Percentiles rank a stretch among this genome's conserved stretches.
Evolutionary conservation across 2,329 filamentous ascomycete species (phyloP).

Genomic region (Nectriaceae sp.): DNA sequence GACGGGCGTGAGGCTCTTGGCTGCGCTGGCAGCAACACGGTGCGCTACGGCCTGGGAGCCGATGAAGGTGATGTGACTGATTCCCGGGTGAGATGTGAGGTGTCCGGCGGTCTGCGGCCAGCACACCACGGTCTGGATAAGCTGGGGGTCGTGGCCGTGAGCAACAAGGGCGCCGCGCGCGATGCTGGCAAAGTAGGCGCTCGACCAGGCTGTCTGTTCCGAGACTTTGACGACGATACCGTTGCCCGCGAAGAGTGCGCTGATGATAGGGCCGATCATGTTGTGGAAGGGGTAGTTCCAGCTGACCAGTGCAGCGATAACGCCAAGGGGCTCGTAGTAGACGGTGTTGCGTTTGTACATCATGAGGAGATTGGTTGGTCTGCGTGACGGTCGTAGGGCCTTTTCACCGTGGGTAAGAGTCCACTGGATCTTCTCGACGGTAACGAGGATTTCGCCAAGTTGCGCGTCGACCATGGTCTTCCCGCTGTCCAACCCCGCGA

Average conservation of each 20-base stretch:
- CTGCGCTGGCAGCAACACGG: conserved; percentile 82
- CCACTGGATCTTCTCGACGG: conserved; percentile 92
- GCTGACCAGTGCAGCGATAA: conserved; percentile 88
- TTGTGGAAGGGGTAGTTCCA: conserved; percentile 99
- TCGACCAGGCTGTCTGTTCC: conserved; percentile 94
- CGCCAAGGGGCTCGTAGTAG: conserved; percentile 86
- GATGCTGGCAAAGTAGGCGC: conserved; percentile 77
- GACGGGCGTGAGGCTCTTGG: conserved; percentile 82
- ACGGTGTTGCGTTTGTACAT: conserved; percentile 93
- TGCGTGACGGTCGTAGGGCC: conserved; percentile 68
- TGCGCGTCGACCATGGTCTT: conserved; percentile 96
- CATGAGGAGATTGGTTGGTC: conserved; percentile 92
- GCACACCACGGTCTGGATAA: conserved; percentile 85
- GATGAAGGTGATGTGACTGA: conserved; percentile 94
- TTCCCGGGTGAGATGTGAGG: conserved; percentile 80
- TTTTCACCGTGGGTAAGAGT: conserved; percentile 87
- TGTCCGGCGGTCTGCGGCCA: conserved; percentile 82
- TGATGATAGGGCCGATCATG: conserved; percentile 86
- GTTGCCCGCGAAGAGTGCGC: conserved; percentile 87
- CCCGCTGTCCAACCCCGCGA: conserved; percentile 88
- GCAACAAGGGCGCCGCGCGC: conserved; percentile 76
- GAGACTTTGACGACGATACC: conserved; percentile 91
- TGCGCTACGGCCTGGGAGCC: conserved; percentile 86
- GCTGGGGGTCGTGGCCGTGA: conserved; percentile 78
- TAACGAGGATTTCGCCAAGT: conserved; percentile 92